phyloP scores from a whole-genome alignment of 2,329 filamentous ascomycete genomes.

The Venturia asperata region DNA sequence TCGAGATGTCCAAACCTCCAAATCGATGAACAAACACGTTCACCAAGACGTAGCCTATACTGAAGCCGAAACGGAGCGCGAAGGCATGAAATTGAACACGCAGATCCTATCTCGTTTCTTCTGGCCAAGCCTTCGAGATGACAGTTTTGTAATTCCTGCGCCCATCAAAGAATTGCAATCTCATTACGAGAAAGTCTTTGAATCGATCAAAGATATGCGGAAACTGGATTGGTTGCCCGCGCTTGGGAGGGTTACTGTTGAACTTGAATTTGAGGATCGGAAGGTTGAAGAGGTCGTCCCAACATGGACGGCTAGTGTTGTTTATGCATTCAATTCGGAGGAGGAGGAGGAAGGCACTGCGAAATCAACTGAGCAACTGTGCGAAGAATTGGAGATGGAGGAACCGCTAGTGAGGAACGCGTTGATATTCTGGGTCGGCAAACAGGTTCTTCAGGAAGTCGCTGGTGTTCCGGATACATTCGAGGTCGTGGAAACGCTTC shows the following conservation, averaged over 20 bases:
- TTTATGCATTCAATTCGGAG: conserved; percentile 62
- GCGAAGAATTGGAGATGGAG: conserved; percentile 59
- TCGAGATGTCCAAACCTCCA: conserved; percentile 80
- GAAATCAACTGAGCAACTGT: conserved; percentile 41
- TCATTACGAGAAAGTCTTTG: conserved; percentile 68
- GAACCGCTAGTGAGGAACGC: conserved; percentile 62
- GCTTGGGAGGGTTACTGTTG: conserved; percentile 71
- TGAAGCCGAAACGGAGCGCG: neutral
- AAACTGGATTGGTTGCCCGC: conserved; percentile 86
- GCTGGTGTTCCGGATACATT: conserved; percentile 47
- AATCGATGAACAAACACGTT: conserved; percentile 62
- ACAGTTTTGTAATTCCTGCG: conserved; percentile 58
- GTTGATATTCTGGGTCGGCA: conserved; percentile 64
- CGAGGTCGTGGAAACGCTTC: conserved; percentile 54
- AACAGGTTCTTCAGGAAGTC: conserved; percentile 56
- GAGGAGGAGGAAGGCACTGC: conserved; percentile 30
- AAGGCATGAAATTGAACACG: conserved; percentile 14
- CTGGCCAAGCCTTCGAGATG: conserved; percentile 76
- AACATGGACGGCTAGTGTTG: conserved; percentile 81
- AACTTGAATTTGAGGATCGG: conserved; percentile 76
- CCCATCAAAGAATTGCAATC: conserved; percentile 55
- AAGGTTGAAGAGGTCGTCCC: conserved; percentile 64
- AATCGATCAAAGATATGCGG: conserved; percentile 70
- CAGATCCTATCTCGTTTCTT: conserved; percentile 89
- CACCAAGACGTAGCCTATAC: conserved; percentile 31